Evolutionary conservation across 306 rosid species (phyloP), one percentile per base, ranked within the genome.

Genomic region (Hippophae rhamnoides): DNA sequence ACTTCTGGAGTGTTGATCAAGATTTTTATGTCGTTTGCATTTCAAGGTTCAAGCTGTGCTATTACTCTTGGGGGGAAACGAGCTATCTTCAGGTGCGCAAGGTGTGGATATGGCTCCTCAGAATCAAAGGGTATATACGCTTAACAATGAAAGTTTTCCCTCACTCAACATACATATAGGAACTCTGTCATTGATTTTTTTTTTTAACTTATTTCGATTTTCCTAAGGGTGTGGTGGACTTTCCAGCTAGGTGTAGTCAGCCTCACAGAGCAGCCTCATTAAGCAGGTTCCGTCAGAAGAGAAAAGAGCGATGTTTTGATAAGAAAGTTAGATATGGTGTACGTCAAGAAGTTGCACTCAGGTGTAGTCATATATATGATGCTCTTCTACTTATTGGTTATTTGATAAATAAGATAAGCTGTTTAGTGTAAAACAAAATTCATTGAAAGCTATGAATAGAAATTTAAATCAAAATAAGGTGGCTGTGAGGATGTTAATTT

Each of bases 261-360:
- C 86, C 97, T 8, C 97, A 89, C 52, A 82, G 97, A 65, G 97
- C 73, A 1, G 97, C 94, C 1, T 86, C 97, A 0, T 84, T 89
- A 65, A 66, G 7, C 75, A 83, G 97, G 75, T 89, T 89, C 47
- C 87, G 95, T 13, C 95, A 89, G 81, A 89, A 89, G 81, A 84
- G 95, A 72, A 89, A 89, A 76, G 95, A 85, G 61, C 84, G 95
- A 26, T 78, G 85, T 81, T 89, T 84, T 61, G 97, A 89, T 72
- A 89, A 89, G 83, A 89, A 89, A 89, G 95, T 89, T 61, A 73
- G 97, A 82, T 89, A 89, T 64, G 41, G 87, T 56, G 97, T 89
- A n/a, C 97, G 97, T 57, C 97, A 89, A 74, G 97, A 89, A 78
- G 97, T 89, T 71, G 97, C 97, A 9, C 95, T 89, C 76, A 89